A percentile compares a stretch with the other conserved stretches of the same genome.
phyloP scores from a whole-genome alignment of 176 grass and related monocot species.

The Cenchrus americanus region DNA sequence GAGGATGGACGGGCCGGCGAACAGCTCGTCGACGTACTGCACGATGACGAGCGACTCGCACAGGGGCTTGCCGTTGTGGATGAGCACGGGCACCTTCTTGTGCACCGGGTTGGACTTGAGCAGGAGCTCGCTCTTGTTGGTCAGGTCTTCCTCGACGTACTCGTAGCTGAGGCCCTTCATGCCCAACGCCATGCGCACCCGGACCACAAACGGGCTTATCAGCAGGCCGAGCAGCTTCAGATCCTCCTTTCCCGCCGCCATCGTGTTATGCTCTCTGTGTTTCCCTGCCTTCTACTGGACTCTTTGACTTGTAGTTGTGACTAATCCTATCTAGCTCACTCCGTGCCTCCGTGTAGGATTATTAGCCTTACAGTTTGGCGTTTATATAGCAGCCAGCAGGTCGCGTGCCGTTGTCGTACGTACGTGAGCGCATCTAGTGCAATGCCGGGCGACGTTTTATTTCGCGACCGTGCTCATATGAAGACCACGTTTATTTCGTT shows the following conservation, averaged over 20 bases:
- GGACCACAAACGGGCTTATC: slow-evolving; percentile 24
- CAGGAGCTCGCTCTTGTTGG: slow-evolving; percentile 16
- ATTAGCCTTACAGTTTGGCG: neutral
- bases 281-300: neutral
- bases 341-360: neutral
- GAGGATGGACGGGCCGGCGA: neutral
- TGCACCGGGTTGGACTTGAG: slow-evolving; percentile 59
- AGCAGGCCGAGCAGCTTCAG: slow-evolving; percentile 36
- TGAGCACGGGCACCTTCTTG: slow-evolving; percentile 68
- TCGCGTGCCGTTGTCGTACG: neutral
- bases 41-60: slow-evolving; percentile 1
- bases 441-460: no score
- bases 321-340: neutral
- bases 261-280: neutral
- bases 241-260: neutral
- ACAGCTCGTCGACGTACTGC: slow-evolving; percentile 17
- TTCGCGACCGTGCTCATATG: no score
- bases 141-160: slow-evolving; percentile 4
- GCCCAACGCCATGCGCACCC: slow-evolving; percentile 29
- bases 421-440: no score
- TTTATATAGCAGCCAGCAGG: neutral
- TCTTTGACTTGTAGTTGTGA: neutral
- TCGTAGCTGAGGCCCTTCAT: slow-evolving; percentile 19
- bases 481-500: no score
- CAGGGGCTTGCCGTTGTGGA: slow-evolving; percentile 44